Evolutionary conservation across 2,329 filamentous ascomycete genomes (phyloP).

Genomic region (Fusarium sacchari): DNA sequence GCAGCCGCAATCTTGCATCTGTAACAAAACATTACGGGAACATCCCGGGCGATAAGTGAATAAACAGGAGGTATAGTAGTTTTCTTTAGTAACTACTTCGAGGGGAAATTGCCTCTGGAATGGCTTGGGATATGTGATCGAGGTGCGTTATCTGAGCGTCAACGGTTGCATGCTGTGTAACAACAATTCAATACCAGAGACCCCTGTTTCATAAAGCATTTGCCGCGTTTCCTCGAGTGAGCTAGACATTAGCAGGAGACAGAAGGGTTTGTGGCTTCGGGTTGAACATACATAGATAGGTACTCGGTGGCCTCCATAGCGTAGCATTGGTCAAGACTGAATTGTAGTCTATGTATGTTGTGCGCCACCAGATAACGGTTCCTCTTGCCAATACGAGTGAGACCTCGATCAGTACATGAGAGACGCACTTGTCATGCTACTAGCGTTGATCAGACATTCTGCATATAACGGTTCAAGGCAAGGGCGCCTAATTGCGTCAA

Average conservation of each 20-base stretch:
- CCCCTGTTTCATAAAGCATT: slow-evolving; percentile 21
- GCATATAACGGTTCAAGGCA: slow-evolving; percentile 17
- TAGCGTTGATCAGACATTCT: slow-evolving; percentile 24
- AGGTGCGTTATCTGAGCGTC: slow-evolving; percentile 4
- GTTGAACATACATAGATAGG: background rate
- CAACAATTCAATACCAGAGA: background rate
- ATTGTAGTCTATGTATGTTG: background rate
- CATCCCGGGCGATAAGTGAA: background rate
- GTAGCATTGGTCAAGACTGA: slow-evolving; percentile 1
- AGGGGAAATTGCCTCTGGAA: background rate
- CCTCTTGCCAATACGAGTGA: slow-evolving; percentile 12
- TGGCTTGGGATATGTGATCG: background rate
- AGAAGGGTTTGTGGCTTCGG: slow-evolving; percentile 3
- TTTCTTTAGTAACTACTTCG: background rate
- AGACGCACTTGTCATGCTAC: slow-evolving; percentile 14
- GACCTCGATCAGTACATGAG: slow-evolving; percentile 4
- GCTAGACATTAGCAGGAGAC: slow-evolving; percentile 13
- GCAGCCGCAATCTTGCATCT: slow-evolving; percentile 25
- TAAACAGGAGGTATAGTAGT: background rate
- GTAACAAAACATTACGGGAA: background rate
- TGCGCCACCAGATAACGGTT: slow-evolving; percentile 36
- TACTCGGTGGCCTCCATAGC: background rate
- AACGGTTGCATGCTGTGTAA: slow-evolving; percentile 20
- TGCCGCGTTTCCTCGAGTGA: background rate
- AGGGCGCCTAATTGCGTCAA: slow-evolving; percentile 25